Conservation (phyloP, 2,329 filamentous ascomycete genomes). For the Rhynchosporium graminicola region DNA sequence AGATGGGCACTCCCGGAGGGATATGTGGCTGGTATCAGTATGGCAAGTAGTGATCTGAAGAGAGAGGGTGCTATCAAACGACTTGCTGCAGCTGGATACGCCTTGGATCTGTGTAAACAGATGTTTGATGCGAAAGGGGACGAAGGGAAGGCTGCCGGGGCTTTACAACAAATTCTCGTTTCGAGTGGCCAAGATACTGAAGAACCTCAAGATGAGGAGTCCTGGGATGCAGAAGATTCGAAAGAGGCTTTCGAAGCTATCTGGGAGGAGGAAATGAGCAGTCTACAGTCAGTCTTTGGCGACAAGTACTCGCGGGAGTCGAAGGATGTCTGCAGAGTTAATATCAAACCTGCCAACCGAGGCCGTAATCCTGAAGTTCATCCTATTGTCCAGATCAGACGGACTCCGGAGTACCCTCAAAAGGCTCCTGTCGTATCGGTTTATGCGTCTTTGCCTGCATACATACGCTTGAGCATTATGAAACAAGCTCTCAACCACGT, state of each 20-base stretch:
- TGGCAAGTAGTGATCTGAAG: constrained; percentile 79
- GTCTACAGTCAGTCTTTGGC: constrained; percentile 83
- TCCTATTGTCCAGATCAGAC: constrained; percentile 65
- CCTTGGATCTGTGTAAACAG: constrained; percentile 78
- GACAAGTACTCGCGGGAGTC: constrained; percentile 66
- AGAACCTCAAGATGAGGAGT: constrained; percentile 44
- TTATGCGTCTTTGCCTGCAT: constrained; percentile 74
- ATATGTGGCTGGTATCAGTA: constrained; percentile 85
- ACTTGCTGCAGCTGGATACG: constrained; percentile 80
- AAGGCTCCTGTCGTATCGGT: constrained; percentile 69
- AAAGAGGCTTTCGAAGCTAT: constrained; percentile 57
- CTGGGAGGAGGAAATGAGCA: constrained; percentile 85
- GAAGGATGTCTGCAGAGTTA: constrained; percentile 67
- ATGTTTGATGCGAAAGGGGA: constrained; percentile 70
- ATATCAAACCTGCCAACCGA: constrained; percentile 58
- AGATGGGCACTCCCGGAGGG: constrained; percentile 88
- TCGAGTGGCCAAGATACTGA: constrained; percentile 45
- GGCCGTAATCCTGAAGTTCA: constrained; percentile 53
- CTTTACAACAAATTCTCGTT: constrained; percentile 72
- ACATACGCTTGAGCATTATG: constrained; percentile 88
- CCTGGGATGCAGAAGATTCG: constrained; percentile 43
- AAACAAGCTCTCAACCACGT: constrained; percentile 75
- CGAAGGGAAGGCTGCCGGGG: constrained; percentile 75
- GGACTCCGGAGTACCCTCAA: constrained; percentile 72
- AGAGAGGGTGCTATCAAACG: constrained; percentile 81